Evolutionary conservation across 2,329 filamentous ascomycete species (phyloP), one percentile per base, ranked within the genome.

Genomic region (Neoscytalidium dimidiatum): DNA sequence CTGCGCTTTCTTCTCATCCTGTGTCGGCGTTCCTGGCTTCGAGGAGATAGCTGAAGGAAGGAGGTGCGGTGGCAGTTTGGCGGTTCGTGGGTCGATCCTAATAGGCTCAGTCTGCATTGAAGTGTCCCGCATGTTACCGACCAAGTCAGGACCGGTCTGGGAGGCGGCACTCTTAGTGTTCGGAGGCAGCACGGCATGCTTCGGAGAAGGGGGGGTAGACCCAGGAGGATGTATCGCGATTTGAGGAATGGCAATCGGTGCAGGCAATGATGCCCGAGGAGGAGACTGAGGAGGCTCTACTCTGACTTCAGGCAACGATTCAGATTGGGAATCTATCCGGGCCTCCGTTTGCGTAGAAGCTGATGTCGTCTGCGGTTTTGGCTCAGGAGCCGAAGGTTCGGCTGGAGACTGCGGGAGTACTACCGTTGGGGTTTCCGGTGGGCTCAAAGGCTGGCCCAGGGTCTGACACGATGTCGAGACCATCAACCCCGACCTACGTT

Each of bases 51-150:
- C 84, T 0, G 92, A 94, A 0, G 93, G 92, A 64, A 93, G 88
- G 35, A 97, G 83, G 73, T 95, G 91, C 1, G 87, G 81, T 14
- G 92, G 92, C 28, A 97, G 82, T 69, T 88, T 89, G 67, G 90
- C 86, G 49, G 92, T 81, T 67, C 93, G 87, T 79, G 88, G 87
- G 73, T 96, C 94, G 5, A 96, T 86, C 64, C 92, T 87, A 65
- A 98, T 97, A 66, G 92, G 91, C 70, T 98, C 94, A 0, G 95
- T 99, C 80, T 99, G 95, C 65, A 94, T 84, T 2, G 85, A 87
- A 51, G 79, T 83, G 64, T 84, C 89, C 44, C 79, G 81, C 69
- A 82, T 81, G 19, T 80, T 75, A 28, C 77, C 74, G 9, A 81
- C 71, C 38, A 81, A 72, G 11, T 83, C 76, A 56, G 88, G 81